phyloP scores from a whole-genome alignment of 768 basidiomycete genomes.

The Rhodotorula paludigena region DNA sequence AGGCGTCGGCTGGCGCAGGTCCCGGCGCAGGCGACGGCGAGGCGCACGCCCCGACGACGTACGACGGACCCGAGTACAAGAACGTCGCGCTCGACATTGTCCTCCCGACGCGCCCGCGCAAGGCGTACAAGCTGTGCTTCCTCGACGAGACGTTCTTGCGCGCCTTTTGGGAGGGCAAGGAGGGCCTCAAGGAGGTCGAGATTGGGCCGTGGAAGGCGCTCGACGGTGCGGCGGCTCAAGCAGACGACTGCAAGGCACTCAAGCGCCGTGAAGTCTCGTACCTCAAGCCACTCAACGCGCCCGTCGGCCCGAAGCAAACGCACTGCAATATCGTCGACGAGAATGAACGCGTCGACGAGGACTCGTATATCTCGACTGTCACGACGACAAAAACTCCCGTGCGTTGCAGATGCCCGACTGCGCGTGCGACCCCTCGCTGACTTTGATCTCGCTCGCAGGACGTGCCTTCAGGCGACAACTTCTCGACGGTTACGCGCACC shows the following conservation, averaged over 20 bases:
- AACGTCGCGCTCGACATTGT: slow-evolving; percentile 9
- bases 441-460: slow-evolving; percentile 49
- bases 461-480: slow-evolving; percentile 86
- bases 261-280: slow-evolving; percentile 85
- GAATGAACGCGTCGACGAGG: slow-evolving; percentile 67
- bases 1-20: neutral
- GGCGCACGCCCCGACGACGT: slow-evolving; percentile 19
- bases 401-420: too few species aligned
- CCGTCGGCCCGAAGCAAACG: slow-evolving; percentile 74
- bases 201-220: slow-evolving; percentile 73
- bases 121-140: slow-evolving; percentile 89
- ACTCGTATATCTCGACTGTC: slow-evolving; percentile 70
- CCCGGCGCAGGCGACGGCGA: neutral
- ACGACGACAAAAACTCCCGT: slow-evolving; percentile 78
- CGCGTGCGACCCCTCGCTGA: too few species aligned
- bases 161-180: slow-evolving; percentile 76
- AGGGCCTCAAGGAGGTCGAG: slow-evolving; percentile 74
- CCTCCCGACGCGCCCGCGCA: slow-evolving; percentile 76
- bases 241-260: slow-evolving; percentile 61
- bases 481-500: slow-evolving; percentile 83
- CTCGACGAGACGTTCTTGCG: slow-evolving; percentile 81
- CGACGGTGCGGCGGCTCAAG: slow-evolving; percentile 51
- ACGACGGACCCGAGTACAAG: slow-evolving; percentile 34
- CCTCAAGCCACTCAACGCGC: slow-evolving; percentile 80
- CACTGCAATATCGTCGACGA: slow-evolving; percentile 91